A percentile compares a stretch with the other conserved stretches of the same genome.
These are phyloP conservation scores for Mycena belliarum DNA, from an alignment of 768 basidiomycete species.

Conservation along the genomic window DNA sequence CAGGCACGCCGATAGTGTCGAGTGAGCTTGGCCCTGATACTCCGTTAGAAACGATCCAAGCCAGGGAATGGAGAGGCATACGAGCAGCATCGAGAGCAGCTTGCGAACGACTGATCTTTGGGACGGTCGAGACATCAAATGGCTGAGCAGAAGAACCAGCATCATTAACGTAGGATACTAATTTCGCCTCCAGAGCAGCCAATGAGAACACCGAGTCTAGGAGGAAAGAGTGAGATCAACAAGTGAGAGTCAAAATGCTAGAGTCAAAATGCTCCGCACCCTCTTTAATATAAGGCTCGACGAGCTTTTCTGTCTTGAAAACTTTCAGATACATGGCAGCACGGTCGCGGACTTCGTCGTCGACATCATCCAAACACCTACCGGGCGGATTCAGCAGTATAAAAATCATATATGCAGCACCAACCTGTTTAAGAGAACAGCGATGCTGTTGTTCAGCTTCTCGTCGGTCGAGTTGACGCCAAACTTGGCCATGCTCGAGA, in stretches of 20 bases:
- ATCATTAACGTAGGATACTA: conserved; percentile 93
- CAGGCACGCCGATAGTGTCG: conserved; percentile 80
- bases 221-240: neutral
- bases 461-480: conserved; percentile 85
- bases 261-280: conserved; percentile 50
- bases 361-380: conserved; percentile 96
- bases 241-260: neutral
- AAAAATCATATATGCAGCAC: conserved; percentile 23
- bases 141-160: conserved; percentile 65
- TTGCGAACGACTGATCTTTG: conserved; percentile 93
- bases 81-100: conserved; percentile 87
- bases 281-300: conserved; percentile 88
- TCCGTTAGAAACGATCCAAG: neutral
- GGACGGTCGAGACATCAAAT: conserved; percentile 83
- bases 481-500: conserved; percentile 93
- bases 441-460: conserved; percentile 80
- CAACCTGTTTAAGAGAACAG: conserved; percentile 82
- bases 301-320: conserved; percentile 76
- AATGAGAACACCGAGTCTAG: conserved; percentile 94
- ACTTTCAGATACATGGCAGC: conserved; percentile 92
- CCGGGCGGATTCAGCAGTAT: conserved; percentile 3
- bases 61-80: conserved; percentile 38
- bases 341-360: conserved; percentile 97
- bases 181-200: conserved; percentile 83
- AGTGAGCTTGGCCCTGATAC: conserved; percentile 72